A percentile compares a stretch with the other conserved stretches of the same genome.
Evolutionary conservation across 139 green algal species (phyloP).

Genomic region (Volvox reticuliferus): DNA sequence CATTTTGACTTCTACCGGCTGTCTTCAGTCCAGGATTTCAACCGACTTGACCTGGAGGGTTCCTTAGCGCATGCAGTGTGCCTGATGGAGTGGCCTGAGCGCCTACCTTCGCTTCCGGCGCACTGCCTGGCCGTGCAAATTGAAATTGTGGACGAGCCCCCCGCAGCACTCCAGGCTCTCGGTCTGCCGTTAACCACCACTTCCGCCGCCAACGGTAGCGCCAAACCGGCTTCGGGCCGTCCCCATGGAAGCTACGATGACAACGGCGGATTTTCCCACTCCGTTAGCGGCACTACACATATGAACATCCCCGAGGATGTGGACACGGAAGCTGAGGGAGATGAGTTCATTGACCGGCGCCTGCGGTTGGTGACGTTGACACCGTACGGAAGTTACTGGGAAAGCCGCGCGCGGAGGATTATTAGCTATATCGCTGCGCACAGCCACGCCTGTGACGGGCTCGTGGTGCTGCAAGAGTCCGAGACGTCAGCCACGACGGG

Average conservation of each 20-base stretch:
- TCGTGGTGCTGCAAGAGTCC: neutral
- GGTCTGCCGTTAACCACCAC: neutral
- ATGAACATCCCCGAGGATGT: neutral
- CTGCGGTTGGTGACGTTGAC: constrained; percentile 17
- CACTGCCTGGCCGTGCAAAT: constrained; percentile 63
- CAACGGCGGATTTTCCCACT: constrained; percentile 16
- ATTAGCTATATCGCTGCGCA: constrained; percentile 36
- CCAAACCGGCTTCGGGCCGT: neutral
- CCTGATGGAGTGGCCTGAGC: constrained; percentile 79
- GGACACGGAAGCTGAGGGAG: constrained; percentile 8
- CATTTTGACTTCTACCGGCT: constrained; percentile 92
- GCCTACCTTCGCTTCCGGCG: constrained; percentile 58
- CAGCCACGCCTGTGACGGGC: constrained; percentile 39
- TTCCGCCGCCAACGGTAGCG: neutral
- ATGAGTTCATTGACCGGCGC: constrained; percentile 29
- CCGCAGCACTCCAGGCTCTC: neutral
- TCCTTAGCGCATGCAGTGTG: constrained; percentile 62
- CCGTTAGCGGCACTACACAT: no score
- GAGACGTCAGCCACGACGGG: neutral
- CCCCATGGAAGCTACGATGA: constrained; percentile 28
- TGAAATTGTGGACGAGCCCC: constrained; percentile 22
- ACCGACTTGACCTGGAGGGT: constrained; percentile 57
- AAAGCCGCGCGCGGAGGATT: constrained; percentile 5
- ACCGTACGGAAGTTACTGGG: constrained; percentile 40
- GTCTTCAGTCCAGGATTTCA: constrained; percentile 49